Evolutionary conservation across 2,329 filamentous ascomycete species (phyloP), one percentile per base, ranked within the genome.

Genomic region (Verticillium isaacii): DNA sequence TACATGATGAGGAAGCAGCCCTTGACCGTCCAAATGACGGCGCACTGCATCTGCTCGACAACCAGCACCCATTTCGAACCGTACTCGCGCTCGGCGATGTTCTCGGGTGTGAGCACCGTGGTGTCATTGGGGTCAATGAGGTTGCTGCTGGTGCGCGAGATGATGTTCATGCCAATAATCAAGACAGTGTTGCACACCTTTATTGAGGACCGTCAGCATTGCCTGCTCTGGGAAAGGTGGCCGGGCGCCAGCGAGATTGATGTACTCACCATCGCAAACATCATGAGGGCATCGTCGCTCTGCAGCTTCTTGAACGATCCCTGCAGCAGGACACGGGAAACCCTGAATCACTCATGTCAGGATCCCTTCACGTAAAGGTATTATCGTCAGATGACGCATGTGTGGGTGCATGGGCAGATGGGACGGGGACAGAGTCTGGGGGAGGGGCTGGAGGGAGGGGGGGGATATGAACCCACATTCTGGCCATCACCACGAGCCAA

Each of bases 51-150:
- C 71, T 88, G 78, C 66, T 89, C 86, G 2, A 84, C 82, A 9
- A 87, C 80, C 41, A 88, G 76, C 1, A 88, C 85, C 75, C 85
- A 81, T 76, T 89, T 89, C 56, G 84, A 87, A 12, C 86, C 86
- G 41, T 71, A 74, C 0, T 75, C 69, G 57, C 84, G 75, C 36
- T 77, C 73, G 3, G 65, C 67, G 56, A 80, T 77, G 39, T 76
- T 77, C 0, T 74, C 64, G 0, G 79, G 75, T 0, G 84, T 85
- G 57, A 88, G 73, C 3, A 69, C 64, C 0, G 71, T 67, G 0
- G 73, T 70, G 32, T 85, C 75, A 17, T 78, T 72, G 0, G 80
- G 77, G 19, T 82, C 75, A 72, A 88, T 85, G 19, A 88, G 75
- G 67, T 89, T 89, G 52, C 82, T 87, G 15, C 80, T 82, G n/a